Percentiles rank a stretch among this genome's conserved stretches.
Evolutionary conservation across 208 protist genomes (phyloP).

Genomic region (Leishmania martiniquensis): DNA sequence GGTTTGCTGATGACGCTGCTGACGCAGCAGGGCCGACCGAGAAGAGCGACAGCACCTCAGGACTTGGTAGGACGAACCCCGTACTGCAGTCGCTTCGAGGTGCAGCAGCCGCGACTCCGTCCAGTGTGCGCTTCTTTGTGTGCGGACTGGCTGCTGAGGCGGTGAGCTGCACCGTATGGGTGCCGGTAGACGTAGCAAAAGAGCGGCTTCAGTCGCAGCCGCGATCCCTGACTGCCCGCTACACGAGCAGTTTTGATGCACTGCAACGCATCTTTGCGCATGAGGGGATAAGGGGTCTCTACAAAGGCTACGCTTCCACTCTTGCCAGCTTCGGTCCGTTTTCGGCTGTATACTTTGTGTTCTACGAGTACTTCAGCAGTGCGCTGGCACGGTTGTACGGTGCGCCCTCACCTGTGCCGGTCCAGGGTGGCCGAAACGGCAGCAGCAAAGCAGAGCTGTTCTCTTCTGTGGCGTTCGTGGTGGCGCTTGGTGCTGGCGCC

Average conservation of each 20-base stretch:
- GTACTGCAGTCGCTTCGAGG: slow-evolving; percentile 1
- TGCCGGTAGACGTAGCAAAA: slow-evolving; percentile 89
- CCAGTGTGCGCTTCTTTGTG: slow-evolving; percentile 51
- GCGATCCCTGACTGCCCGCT: slow-evolving; percentile 50
- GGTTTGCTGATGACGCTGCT: slow-evolving; percentile 10
- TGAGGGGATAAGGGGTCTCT: slow-evolving; percentile 78
- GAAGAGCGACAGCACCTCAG: background rate
- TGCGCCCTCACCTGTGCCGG: background rate
- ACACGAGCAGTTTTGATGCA: slow-evolving; percentile 68
- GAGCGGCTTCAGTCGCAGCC: slow-evolving; percentile 87
- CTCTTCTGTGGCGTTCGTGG: slow-evolving; percentile 29
- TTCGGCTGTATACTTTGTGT: slow-evolving; percentile 90
- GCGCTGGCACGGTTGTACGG: slow-evolving; percentile 24
- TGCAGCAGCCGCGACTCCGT: slow-evolving; percentile 16
- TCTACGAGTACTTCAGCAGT: slow-evolving; percentile 66
- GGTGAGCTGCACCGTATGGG: slow-evolving; percentile 87
- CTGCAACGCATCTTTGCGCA: slow-evolving; percentile 54
- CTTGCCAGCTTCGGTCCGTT: slow-evolving; percentile 89
- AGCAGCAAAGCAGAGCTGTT: background rate
- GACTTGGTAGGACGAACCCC: background rate
- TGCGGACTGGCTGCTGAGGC: slow-evolving; percentile 78
- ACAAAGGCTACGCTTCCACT: slow-evolving; percentile 88
- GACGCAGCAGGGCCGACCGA: background rate
- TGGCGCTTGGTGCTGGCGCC: slow-evolving; percentile 59
- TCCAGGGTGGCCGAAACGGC: background rate